Conservation (phyloP, 371 early-diverging fungal species). For the Choanephora cucurbitarum region DNA sequence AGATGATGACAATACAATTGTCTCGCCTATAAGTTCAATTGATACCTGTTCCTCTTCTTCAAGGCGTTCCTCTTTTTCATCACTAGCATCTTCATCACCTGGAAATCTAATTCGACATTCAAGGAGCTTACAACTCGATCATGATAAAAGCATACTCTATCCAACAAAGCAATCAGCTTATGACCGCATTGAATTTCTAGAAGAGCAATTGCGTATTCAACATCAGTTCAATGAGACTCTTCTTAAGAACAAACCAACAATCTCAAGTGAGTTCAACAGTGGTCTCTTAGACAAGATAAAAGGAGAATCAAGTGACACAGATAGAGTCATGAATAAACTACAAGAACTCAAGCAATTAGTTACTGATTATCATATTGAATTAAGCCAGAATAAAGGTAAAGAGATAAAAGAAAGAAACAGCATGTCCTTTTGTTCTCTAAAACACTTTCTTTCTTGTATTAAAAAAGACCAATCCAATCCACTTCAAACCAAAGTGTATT, state of each 20-base stretch:
- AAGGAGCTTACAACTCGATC: background rate
- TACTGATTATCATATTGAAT: background rate
- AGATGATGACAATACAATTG: background rate
- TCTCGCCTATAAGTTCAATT: conserved; percentile 9
- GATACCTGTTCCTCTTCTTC: conserved; percentile 3
- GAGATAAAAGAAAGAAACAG: too few relatives aligned
- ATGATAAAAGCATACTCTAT: background rate
- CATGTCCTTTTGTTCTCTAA: too few relatives aligned
- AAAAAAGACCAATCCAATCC: background rate
- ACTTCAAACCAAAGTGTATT: background rate
- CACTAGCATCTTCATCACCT: background rate
- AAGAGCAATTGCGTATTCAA: conserved; percentile 3
- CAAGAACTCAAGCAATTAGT: conserved; percentile 9
- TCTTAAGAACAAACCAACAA: background rate
- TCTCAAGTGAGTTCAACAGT: too few relatives aligned
- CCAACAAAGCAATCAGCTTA: conserved; percentile 5
- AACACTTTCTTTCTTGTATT: too few relatives aligned
- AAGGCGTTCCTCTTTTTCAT: conserved; percentile 12
- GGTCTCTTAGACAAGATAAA: too few relatives aligned
- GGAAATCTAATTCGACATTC: background rate
- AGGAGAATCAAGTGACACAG: conserved; percentile 4
- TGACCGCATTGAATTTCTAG: conserved; percentile 8
- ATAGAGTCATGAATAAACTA: conserved; percentile 1
- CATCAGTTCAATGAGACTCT: conserved; percentile 1
- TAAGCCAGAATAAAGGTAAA: conserved; percentile 2